Evolutionary conservation across 176 grass and related monocot genomes (phyloP).

Genomic region (Themeda triandra): DNA sequence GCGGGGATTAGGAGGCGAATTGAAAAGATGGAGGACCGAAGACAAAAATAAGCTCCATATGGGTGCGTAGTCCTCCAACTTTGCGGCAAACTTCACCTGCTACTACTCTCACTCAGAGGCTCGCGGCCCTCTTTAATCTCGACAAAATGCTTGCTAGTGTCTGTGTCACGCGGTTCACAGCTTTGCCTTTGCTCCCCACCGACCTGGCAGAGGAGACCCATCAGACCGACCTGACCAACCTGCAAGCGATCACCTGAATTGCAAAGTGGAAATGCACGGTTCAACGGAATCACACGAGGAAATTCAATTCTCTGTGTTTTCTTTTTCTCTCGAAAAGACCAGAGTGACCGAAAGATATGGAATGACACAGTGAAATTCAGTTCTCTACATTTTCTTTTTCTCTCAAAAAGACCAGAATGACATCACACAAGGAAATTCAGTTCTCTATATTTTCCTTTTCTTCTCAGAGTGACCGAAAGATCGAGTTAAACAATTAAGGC

Average conservation of each 20-base stretch:
- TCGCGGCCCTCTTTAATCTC: neutral
- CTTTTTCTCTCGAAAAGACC: neutral
- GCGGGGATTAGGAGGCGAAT: slow-evolving; percentile 1
- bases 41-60: neutral
- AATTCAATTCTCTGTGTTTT: neutral
- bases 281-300: too few relatives aligned
- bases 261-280: too few relatives aligned
- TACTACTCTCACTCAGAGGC: neutral
- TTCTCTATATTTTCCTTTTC: neutral
- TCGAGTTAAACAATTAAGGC: neutral
- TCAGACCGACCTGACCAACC: neutral
- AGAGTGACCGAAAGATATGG: neutral
- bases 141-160: neutral
- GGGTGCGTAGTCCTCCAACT: too few relatives aligned
- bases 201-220: neutral
- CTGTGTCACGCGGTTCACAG: neutral
- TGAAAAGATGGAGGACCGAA: neutral
- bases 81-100: neutral
- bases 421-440: neutral
- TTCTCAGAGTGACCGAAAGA: neutral
- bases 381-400: neutral
- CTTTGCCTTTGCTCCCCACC: slow-evolving; percentile 20
- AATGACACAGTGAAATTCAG: neutral
- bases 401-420: neutral
- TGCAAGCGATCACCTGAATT: neutral